Evolutionary conservation across 305 asterid species (phyloP).

Genomic region (Ilex paraguariensis): DNA sequence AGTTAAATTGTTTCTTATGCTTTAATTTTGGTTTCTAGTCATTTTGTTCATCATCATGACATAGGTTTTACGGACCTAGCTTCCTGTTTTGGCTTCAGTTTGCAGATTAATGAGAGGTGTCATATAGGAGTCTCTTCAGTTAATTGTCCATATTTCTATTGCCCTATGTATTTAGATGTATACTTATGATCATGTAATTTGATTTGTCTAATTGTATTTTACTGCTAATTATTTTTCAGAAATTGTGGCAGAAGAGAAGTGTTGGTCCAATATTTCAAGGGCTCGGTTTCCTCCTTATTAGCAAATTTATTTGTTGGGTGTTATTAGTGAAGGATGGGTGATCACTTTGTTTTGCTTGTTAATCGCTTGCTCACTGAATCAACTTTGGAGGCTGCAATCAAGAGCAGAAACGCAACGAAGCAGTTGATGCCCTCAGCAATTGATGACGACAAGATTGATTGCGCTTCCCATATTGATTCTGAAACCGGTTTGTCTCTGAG

Average conservation of each 20-base stretch:
- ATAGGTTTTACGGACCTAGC: not conserved
- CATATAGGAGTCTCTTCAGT: not conserved
- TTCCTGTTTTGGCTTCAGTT: not conserved
- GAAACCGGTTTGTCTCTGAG: conserved; percentile 45
- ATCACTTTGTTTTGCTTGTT: conserved; percentile 86
- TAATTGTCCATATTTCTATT: too few species aligned
- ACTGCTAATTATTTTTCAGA: conserved; percentile 15
- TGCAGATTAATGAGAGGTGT: not conserved
- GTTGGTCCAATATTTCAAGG: conserved; percentile 3
- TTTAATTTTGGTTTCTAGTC: not conserved
- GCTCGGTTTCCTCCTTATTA: not conserved
- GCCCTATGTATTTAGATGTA: not conserved
- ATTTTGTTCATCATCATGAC: not conserved
- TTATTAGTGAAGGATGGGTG: conserved; percentile 50
- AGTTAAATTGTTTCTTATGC: not conserved
- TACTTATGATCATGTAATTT: not conserved
- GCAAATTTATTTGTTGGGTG: not conserved
- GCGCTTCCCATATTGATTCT: conserved; percentile 22
- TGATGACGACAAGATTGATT: conserved; percentile 27
- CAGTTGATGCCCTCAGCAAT: conserved; percentile 22
- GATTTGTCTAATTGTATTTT: conserved; percentile 11
- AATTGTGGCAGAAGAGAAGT: conserved; percentile 3
- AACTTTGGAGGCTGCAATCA: conserved; percentile 75
- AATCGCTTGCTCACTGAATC: conserved; percentile 86
- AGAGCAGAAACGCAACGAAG: conserved; percentile 39